These are phyloP conservation scores for Pseudogymnoascus sp. DNA, from an alignment of 2,329 filamentous ascomycete species.

Conservation along the genomic window DNA sequence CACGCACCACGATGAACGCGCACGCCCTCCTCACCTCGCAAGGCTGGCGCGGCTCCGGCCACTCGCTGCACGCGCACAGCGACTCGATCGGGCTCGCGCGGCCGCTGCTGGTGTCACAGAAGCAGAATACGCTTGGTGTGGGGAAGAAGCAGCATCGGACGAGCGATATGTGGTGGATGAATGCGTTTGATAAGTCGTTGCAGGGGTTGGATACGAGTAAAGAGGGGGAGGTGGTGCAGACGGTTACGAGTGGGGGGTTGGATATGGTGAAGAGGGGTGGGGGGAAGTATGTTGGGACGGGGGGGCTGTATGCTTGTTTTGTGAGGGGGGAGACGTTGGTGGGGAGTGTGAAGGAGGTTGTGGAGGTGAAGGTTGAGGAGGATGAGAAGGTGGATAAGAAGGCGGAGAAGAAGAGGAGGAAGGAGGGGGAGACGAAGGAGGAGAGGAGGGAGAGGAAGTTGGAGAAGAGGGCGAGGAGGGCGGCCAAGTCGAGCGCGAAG, in stretches of 20 bases:
- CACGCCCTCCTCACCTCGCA: slow-evolving; percentile 74
- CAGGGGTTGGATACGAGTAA: slow-evolving; percentile 64
- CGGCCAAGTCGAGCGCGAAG: slow-evolving; percentile 32
- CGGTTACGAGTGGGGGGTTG: slow-evolving; percentile 45
- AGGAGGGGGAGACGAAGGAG: slow-evolving; percentile 22
- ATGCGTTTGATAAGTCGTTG: slow-evolving; percentile 85
- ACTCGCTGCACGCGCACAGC: slow-evolving; percentile 71
- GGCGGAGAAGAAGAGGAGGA: slow-evolving; percentile 16
- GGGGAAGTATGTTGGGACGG: slow-evolving; percentile 50
- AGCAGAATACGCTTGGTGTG: slow-evolving; percentile 71
- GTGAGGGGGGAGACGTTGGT: slow-evolving; percentile 71
- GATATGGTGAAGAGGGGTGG: slow-evolving; percentile 48
- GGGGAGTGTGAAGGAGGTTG: slow-evolving; percentile 41
- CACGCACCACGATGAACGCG: slow-evolving; percentile 62
- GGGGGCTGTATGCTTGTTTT: slow-evolving; percentile 70
- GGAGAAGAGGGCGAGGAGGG: slow-evolving; percentile 26
- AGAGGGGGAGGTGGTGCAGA: slow-evolving; percentile 48
- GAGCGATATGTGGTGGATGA: slow-evolving; percentile 93
- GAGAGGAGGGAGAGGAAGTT: slow-evolving; percentile 28
- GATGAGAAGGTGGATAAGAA: slow-evolving; percentile 16
- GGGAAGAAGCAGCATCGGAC: slow-evolving; percentile 61
- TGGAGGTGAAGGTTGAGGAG: not conserved
- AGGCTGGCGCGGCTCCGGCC: slow-evolving; percentile 84
- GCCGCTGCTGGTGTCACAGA: slow-evolving; percentile 75
- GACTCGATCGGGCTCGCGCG: slow-evolving; percentile 70